Evolutionary conservation across 805 yeast species (phyloP), one percentile per base, ranked within the genome.

Genomic region (Teunomyces gatunensis): DNA sequence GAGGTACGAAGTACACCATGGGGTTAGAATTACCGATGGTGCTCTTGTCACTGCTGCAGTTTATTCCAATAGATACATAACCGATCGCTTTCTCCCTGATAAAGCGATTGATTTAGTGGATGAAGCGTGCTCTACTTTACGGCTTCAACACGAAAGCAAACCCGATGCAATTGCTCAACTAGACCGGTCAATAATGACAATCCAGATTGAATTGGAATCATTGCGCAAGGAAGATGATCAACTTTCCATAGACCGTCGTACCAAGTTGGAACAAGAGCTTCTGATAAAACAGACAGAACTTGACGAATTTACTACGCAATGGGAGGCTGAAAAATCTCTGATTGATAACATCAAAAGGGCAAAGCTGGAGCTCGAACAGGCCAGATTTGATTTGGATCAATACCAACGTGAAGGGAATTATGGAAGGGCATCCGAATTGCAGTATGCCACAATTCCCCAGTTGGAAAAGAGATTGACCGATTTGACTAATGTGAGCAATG

Each of bases 41-140:
- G 97, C 99, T 0, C 74, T 92, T 47, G 97, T 92, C 1, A 87
- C 96, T 0, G 97, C 98, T 10, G 96, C 97, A 0, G 84, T 88
- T 5, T 81, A 91, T 60, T 83, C 95, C 42, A 88, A 89, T 61
- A 78, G 99, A 53, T 92, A 92, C 64, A 88, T 92, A 47, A 87
- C 95, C 2, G 97, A 92, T 64, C 71, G 98, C 47, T 90, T 83
- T 59, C 71, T 92, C 33, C 99, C 99, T 0, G 99, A 92, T 62
- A 92, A 92, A 71, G 98, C 98, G 17, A 92, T 92, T 54, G 99
- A 92, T 67, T 77, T 92, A 54, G 94, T 92, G 1, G 99, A 92
- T 68, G 99, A 92, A 63, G 97, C 98, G 0, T 91, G 98, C 70
- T 94, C 97, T 3, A 96, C 96, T 0, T 74, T 92, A 49, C 76